Percentiles rank a stretch among this genome's conserved stretches.
Evolutionary conservation across 2,329 filamentous ascomycete genomes (phyloP).

Genomic region (Trichoderma atroviride): DNA sequence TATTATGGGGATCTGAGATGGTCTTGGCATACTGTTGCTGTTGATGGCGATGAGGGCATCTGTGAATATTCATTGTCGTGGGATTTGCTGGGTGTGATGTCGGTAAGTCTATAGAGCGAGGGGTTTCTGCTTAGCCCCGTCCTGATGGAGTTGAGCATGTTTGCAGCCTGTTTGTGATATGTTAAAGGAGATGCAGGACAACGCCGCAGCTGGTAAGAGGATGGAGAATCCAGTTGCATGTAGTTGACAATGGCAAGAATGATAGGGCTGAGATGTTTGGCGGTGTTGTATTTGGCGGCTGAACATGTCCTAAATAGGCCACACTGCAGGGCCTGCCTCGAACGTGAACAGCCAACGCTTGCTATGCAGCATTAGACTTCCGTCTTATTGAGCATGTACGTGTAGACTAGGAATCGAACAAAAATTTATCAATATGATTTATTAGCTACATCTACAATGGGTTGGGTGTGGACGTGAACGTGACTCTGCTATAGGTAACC

Average conservation of each 20-base stretch:
- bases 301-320: background rate
- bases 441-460: background rate
- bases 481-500: background rate
- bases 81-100: background rate
- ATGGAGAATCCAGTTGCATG: background rate
- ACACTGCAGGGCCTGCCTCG: background rate
- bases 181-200: background rate
- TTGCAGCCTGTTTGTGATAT: background rate
- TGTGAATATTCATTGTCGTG: background rate
- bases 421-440: background rate
- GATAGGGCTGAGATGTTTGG: background rate
- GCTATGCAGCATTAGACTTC: background rate
- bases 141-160: background rate
- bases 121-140: background rate
- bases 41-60: background rate
- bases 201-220: background rate
- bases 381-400: background rate
- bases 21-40: background rate
- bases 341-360: background rate
- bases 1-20: background rate
- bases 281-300: background rate
- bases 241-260: background rate
- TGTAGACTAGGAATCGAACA: background rate
- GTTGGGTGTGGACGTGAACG: background rate
- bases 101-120: background rate